These are phyloP conservation scores for Metschnikowia henanensis DNA, from an alignment of 805 yeast species.

Conservation along the genomic window DNA sequence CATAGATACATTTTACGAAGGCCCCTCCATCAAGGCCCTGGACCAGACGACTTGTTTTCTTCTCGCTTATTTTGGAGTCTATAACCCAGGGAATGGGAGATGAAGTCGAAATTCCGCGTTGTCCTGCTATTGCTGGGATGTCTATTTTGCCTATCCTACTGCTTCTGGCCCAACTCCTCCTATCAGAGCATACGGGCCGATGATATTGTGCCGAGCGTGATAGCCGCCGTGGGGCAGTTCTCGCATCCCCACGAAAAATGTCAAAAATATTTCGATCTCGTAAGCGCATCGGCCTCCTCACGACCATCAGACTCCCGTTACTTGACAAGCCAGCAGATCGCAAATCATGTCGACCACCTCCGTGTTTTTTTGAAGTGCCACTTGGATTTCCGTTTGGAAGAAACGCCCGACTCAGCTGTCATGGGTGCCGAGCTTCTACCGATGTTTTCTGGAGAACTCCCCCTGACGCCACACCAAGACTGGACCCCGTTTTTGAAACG, in stretches of 20 bases:
- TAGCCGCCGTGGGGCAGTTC: not conserved
- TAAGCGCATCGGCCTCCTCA: constrained; percentile 4
- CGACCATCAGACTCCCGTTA: constrained; percentile 13
- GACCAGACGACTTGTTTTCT: no score
- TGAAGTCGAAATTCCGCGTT: not conserved
- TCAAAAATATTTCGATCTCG: constrained; percentile 9
- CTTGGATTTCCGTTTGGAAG: constrained; percentile 7
- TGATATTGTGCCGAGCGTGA: constrained; percentile 6
- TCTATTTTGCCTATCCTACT: constrained; percentile 4
- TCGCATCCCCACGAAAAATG: constrained; percentile 9
- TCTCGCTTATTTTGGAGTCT: no score
- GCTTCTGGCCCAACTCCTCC: constrained; percentile 12
- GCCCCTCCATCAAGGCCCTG: no score
- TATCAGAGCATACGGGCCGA: constrained; percentile 13
- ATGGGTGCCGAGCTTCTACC: constrained; percentile 14
- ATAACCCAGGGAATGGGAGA: not conserved
- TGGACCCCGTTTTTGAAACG: constrained; percentile 3
- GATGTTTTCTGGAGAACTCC: constrained; percentile 14
- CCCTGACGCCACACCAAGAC: constrained; percentile 4
- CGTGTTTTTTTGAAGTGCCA: constrained; percentile 13
- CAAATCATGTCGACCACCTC: constrained; percentile 15
- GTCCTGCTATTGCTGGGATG: constrained; percentile 3
- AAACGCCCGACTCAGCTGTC: constrained; percentile 4
- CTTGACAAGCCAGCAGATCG: constrained; percentile 9
- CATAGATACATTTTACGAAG: no score